A percentile compares a stretch with the other conserved stretches of the same genome.
These are phyloP conservation scores for Aspergillus sp. DNA, from an alignment of 2,329 filamentous ascomycete species.

Conservation along the genomic window DNA sequence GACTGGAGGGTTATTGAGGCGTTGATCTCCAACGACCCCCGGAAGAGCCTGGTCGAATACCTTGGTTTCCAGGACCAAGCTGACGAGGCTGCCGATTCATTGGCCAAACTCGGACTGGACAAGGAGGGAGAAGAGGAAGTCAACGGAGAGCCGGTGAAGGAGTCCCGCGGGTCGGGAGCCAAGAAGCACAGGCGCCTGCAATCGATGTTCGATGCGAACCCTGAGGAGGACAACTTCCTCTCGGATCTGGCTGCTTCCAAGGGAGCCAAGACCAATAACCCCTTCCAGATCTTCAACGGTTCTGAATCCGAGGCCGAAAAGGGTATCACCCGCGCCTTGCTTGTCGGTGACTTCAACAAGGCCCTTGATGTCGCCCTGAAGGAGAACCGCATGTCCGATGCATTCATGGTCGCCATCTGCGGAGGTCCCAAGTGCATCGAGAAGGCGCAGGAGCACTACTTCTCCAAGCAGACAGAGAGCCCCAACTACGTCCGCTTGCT, in stretches of 20 bases:
- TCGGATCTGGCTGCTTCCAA: conserved; percentile 83
- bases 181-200: conserved; percentile 66
- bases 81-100: conserved; percentile 48
- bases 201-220: conserved; percentile 75
- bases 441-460: conserved; percentile 88
- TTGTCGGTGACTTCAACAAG: conserved; percentile 86
- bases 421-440: conserved; percentile 90
- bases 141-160: conserved; percentile 49
- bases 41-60: conserved; percentile 81
- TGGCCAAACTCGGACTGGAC: conserved; percentile 42
- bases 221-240: conserved; percentile 80
- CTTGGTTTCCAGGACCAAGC: conserved; percentile 75
- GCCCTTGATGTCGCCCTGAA: conserved; percentile 86
- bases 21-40: conserved; percentile 78
- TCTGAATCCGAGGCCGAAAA: conserved; percentile 83
- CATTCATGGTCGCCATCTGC: conserved; percentile 97
- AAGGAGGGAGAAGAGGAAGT: conserved; percentile 36
- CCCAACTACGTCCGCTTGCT: conserved; percentile 92
- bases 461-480: conserved; percentile 75
- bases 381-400: conserved; percentile 88
- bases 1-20: conserved; percentile 96
- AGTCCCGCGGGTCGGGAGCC: conserved; percentile 45
- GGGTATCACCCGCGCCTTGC: conserved; percentile 79
- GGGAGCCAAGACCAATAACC: conserved; percentile 87
- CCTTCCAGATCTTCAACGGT: conserved; percentile 85